phyloP scores from a whole-genome alignment of 2,329 filamentous ascomycete genomes.

The Xylaria polymorpha region DNA sequence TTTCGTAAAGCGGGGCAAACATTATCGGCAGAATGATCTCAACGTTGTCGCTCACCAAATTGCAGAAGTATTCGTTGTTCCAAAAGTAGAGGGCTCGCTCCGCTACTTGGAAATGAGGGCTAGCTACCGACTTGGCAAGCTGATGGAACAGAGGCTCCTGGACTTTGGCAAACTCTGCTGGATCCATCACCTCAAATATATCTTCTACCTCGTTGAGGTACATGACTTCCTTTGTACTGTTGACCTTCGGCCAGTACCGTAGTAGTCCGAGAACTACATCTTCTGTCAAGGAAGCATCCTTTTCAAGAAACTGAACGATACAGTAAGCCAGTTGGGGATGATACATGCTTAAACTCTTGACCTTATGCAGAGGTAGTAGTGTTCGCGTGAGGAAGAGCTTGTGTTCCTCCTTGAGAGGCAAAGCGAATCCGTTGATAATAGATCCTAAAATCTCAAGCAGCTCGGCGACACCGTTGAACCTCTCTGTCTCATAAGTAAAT shows the following conservation, averaged over 20 bases:
- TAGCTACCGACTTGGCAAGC: slow-evolving; percentile 96
- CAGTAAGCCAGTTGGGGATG: slow-evolving; percentile 98
- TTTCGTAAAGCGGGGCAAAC: slow-evolving; percentile 98
- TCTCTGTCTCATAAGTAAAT: slow-evolving; percentile 97
- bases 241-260: slow-evolving; percentile 98
- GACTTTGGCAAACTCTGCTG: slow-evolving; percentile 97
- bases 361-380: slow-evolving; percentile 93
- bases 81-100: slow-evolving; percentile 98
- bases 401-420: slow-evolving; percentile 97
- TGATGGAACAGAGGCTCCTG: slow-evolving; percentile 98
- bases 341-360: slow-evolving; percentile 99
- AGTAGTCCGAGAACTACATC: slow-evolving; percentile 95
- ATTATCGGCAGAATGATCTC: slow-evolving; percentile 98
- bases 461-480: slow-evolving; percentile 98
- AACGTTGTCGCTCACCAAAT: slow-evolving; percentile 97
- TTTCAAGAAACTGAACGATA: slow-evolving; percentile 98
- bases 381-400: slow-evolving; percentile 97
- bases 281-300: slow-evolving; percentile 96
- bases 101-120: slow-evolving; percentile 98
- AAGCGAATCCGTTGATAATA: slow-evolving; percentile 98
- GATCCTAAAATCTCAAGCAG: slow-evolving; percentile 95
- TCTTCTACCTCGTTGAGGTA: slow-evolving; percentile 99
- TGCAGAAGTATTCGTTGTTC: slow-evolving; percentile 99
- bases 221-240: slow-evolving; percentile 99
- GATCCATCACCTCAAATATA: slow-evolving; percentile 99